Evolutionary conservation across 441 rosid genomes (phyloP).

Genomic region (Gossypium gossypioides): DNA sequence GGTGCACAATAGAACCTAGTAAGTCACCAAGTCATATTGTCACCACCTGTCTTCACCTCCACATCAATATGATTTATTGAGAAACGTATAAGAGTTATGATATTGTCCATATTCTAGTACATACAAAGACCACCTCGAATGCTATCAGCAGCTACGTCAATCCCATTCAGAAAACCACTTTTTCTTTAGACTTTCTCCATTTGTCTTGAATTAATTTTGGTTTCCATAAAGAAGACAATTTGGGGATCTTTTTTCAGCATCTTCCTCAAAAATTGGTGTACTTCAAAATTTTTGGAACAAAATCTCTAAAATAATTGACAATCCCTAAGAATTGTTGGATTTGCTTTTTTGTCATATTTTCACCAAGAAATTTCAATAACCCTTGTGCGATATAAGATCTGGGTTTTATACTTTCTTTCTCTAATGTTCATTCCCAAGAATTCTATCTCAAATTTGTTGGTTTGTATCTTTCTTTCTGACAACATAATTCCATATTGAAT

Average conservation of each 20-base stretch:
- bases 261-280: background rate
- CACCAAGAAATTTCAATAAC: background rate
- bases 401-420: background rate
- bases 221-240: too few species aligned
- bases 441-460: background rate
- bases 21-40: too few species aligned
- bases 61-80: too few species aligned
- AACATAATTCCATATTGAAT: background rate
- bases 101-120: too few species aligned
- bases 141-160: too few species aligned
- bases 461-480: background rate
- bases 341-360: background rate
- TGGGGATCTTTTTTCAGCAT: background rate
- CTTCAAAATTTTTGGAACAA: background rate
- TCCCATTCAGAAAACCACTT: too few species aligned
- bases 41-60: too few species aligned
- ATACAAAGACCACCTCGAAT: too few species aligned
- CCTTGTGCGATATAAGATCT: background rate
- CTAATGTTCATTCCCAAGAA: background rate
- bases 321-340: background rate
- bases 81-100: too few species aligned
- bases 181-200: too few species aligned
- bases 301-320: background rate
- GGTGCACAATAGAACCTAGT: too few species aligned
- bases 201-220: too few species aligned